Percentiles rank a stretch among this genome's conserved stretches.
phyloP scores from a whole-genome alignment of 306 rosid genomes.

The Begonia masoniana region DNA sequence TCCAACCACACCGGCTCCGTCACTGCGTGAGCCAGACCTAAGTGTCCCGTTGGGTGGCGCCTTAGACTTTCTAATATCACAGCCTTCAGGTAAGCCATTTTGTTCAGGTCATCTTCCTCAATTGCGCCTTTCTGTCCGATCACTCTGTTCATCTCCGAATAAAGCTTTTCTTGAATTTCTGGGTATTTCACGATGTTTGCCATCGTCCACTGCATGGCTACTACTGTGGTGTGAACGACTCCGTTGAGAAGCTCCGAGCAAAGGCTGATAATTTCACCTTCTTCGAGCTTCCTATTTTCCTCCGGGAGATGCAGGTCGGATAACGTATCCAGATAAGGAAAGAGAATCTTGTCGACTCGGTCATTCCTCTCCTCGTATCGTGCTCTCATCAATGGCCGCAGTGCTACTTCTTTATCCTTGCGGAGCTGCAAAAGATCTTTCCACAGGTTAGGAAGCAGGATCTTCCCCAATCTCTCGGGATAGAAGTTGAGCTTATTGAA shows the following conservation, averaged over 20 bases:
- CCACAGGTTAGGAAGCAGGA: constrained; percentile 9
- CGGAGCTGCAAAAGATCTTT: constrained; percentile 5
- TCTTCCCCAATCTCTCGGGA: constrained; percentile 3
- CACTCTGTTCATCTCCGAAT: neutral
- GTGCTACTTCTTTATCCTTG: constrained; percentile 6
- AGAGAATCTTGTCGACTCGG: neutral
- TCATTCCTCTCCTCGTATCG: neutral
- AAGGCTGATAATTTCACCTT: constrained; percentile 13
- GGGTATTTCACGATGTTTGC: constrained; percentile 7
- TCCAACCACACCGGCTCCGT: constrained; percentile 3
- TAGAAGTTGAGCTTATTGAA: constrained; percentile 6
- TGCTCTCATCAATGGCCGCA: constrained; percentile 6
- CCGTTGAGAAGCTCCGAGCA: constrained; percentile 12
- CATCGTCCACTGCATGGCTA: constrained; percentile 12
- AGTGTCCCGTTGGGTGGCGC: constrained; percentile 11
- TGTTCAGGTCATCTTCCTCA: constrained; percentile 7
- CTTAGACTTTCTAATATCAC: constrained; percentile 9
- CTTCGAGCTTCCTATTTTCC: constrained; percentile 9
- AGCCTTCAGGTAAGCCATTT: constrained; percentile 9
- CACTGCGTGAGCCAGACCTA: constrained; percentile 1
- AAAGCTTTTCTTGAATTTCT: constrained; percentile 10
- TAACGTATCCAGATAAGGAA: constrained; percentile 10
- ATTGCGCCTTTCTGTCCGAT: neutral
- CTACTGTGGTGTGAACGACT: constrained; percentile 7
- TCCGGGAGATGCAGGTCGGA: constrained; percentile 7